A percentile compares a stretch with the other conserved stretches of the same genome.
Evolutionary conservation across 495 filamentous ascomycete species (phyloP).

Genomic region (Penicillium crystallinum): DNA sequence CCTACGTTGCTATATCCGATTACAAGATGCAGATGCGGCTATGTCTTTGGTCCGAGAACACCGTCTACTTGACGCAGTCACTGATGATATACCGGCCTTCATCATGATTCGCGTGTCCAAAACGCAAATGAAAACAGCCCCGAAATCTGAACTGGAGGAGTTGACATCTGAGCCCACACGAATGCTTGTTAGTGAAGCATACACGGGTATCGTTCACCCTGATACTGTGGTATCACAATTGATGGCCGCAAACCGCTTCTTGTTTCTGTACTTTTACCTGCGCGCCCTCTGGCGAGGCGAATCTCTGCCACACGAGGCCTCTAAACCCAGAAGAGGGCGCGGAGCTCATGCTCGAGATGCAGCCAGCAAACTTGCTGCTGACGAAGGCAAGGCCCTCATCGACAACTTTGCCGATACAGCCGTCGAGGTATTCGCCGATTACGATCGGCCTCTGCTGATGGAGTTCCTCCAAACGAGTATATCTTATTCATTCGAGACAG

Average conservation of each 20-base stretch:
- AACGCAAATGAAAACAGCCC: slow-evolving; percentile 60
- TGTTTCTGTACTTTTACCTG: slow-evolving; percentile 93
- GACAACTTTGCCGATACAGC: slow-evolving; percentile 81
- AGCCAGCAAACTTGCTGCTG: slow-evolving; percentile 43
- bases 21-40: slow-evolving; percentile 85
- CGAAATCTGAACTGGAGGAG: slow-evolving; percentile 66
- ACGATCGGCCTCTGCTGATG: slow-evolving; percentile 74
- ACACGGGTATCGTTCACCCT: slow-evolving; percentile 78
- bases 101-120: slow-evolving; percentile 79
- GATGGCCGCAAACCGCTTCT: slow-evolving; percentile 39
- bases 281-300: slow-evolving; percentile 77
- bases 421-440: slow-evolving; percentile 77
- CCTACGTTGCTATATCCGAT: slow-evolving; percentile 76
- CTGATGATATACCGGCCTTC: slow-evolving; percentile 83
- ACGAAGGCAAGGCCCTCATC: slow-evolving; percentile 69
- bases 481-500: slow-evolving; percentile 72
- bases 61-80: slow-evolving; percentile 77
- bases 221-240: slow-evolving; percentile 74
- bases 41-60: slow-evolving; percentile 80
- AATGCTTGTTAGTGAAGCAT: slow-evolving; percentile 84
- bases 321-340: slow-evolving; percentile 36
- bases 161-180: slow-evolving; percentile 73
- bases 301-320: slow-evolving; percentile 38
- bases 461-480: slow-evolving; percentile 80
- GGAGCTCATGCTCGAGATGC: slow-evolving; percentile 35